A percentile compares a stretch with the other conserved stretches of the same genome.
phyloP scores from a whole-genome alignment of 768 basidiomycete genomes.

The Gymnopilus junonius region DNA sequence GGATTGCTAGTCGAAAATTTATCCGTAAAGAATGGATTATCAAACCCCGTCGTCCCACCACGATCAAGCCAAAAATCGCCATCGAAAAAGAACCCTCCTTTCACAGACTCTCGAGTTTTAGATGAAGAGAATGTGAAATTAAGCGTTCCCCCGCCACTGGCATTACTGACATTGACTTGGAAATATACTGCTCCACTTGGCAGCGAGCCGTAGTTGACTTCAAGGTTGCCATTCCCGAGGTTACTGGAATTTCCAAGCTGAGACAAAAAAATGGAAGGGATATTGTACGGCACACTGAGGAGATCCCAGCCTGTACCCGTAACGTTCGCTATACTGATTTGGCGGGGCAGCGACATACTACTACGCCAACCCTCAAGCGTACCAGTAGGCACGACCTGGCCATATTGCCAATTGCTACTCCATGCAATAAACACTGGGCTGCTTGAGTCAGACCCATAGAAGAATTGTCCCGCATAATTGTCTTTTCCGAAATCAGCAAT shows the following conservation, averaged over 20 bases:
- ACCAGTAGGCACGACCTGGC: constrained; percentile 1
- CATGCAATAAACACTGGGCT: not conserved
- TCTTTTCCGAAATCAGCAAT: constrained; percentile 2
- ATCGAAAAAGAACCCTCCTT: not conserved
- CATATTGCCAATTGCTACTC: constrained; percentile 1
- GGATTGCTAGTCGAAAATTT: not conserved
- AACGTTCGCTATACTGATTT: not conserved
- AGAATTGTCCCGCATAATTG: constrained; percentile 1
- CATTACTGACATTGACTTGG: not conserved
- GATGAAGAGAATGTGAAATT: constrained; percentile 1
- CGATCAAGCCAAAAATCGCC: constrained; percentile 4
- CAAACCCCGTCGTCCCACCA: not conserved
- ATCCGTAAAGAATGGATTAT: constrained; percentile 3
- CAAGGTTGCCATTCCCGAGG: not conserved
- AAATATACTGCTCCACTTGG: constrained; percentile 2
- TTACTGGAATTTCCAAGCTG: not conserved
- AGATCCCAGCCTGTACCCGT: not conserved
- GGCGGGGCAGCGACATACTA: not conserved
- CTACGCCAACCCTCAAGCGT: constrained; percentile 1
- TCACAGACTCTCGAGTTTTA: not conserved
- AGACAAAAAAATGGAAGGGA: not conserved
- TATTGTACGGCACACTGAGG: not conserved
- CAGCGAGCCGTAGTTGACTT: not conserved
- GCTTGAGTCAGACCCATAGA: not conserved
- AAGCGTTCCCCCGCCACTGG: not conserved